A percentile compares a stretch with the other conserved stretches of the same genome.
Conservation (phyloP, 2,329 filamentous ascomycete species). For the Macrophomina tecta region DNA sequence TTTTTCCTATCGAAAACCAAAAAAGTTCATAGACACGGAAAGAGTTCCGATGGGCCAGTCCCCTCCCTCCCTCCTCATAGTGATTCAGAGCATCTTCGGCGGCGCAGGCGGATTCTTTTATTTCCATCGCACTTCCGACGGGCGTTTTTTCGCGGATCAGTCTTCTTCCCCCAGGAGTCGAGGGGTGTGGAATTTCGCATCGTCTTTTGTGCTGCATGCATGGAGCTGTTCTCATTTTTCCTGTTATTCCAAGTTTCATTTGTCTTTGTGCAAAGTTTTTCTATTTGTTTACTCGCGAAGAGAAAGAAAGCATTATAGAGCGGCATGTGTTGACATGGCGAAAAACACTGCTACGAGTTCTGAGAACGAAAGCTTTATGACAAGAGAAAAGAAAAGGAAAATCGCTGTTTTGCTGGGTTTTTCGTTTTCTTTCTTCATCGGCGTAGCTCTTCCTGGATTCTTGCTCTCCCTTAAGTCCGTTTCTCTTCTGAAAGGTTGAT, state of each 20-base stretch:
- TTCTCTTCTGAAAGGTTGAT: background rate
- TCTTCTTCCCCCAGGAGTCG: conserved; percentile 18
- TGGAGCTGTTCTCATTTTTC: conserved; percentile 5
- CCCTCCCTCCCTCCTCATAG: background rate
- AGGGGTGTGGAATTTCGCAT: conserved; percentile 19
- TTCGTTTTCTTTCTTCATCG: conserved; percentile 16
- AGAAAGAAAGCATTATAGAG: conserved; percentile 25
- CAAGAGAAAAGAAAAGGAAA: conserved; percentile 22
- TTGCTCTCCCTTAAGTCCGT: background rate
- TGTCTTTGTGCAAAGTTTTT: conserved; percentile 3
- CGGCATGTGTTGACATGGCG: conserved; percentile 10
- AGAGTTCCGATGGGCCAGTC: conserved; percentile 16
- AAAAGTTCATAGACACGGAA: conserved; percentile 26
- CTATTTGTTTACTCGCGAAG: conserved; percentile 7
- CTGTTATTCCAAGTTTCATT: background rate
- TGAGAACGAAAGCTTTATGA: conserved; percentile 26
- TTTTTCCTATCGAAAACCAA: conserved; percentile 37
- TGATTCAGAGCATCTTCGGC: conserved; percentile 23
- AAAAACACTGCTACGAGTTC: conserved; percentile 22
- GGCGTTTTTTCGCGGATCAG: conserved; percentile 21
- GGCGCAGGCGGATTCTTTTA: conserved; percentile 21
- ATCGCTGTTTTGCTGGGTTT: background rate
- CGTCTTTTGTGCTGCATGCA: conserved; percentile 12
- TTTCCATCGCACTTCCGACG: conserved; percentile 22
- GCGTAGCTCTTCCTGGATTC: conserved; percentile 18